These are phyloP conservation scores for Epicoccum nigrum DNA, from an alignment of 2,329 filamentous ascomycete genomes.

Conservation along the genomic window DNA sequence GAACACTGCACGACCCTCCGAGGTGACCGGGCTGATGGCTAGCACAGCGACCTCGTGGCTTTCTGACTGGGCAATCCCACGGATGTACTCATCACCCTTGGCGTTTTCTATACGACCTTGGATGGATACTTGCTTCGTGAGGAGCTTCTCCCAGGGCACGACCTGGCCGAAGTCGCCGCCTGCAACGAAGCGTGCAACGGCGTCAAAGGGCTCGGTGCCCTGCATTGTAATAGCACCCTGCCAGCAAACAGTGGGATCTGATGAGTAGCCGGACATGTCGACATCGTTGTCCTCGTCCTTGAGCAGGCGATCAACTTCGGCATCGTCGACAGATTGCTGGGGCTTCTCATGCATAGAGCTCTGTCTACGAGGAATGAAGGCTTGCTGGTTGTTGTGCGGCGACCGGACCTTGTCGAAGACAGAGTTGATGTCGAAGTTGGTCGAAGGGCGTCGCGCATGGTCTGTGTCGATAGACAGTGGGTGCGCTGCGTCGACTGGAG, in stretches of 20 bases:
- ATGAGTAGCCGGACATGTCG: conserved; percentile 76
- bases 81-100: conserved; percentile 89
- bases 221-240: conserved; percentile 65
- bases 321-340: conserved; percentile 71
- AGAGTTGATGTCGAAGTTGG: conserved; percentile 81
- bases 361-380: conserved; percentile 58
- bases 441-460: conserved; percentile 58
- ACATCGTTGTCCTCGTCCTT: conserved; percentile 80
- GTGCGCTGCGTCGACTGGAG: conserved; percentile 23
- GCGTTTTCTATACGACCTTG: conserved; percentile 81
- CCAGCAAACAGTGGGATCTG: conserved; percentile 70
- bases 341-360: conserved; percentile 53
- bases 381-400: conserved; percentile 61
- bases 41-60: conserved; percentile 86
- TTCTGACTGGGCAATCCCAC: conserved; percentile 79
- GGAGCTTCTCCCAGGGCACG: conserved; percentile 75
- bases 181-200: conserved; percentile 80
- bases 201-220: conserved; percentile 74
- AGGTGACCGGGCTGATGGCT: conserved; percentile 68
- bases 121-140: conserved; percentile 73
- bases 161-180: conserved; percentile 76
- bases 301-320: conserved; percentile 88
- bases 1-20: conserved; percentile 66
- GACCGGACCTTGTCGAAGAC: conserved; percentile 85
- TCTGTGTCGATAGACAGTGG: conserved; percentile 49